phyloP scores from a whole-genome alignment of 139 green algal genomes.

The Zygnema circumcarinatum region DNA sequence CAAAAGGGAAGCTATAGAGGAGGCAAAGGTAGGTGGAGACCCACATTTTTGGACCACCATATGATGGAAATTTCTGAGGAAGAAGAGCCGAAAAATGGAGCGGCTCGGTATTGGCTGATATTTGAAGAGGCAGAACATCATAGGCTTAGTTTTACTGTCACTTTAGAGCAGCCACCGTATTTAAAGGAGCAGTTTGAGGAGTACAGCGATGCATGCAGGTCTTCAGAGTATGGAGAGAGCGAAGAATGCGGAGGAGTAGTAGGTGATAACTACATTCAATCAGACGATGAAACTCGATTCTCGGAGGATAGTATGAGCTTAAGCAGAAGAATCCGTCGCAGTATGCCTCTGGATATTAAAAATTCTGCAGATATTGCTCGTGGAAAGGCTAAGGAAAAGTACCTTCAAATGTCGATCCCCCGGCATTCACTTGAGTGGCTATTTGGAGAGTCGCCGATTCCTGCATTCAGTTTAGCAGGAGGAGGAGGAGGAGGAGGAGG shows the following conservation, averaged over 20 bases:
- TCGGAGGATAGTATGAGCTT: not conserved
- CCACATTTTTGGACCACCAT: not conserved
- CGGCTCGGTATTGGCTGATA: not conserved
- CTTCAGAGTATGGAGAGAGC: not conserved
- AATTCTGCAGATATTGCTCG: too few species aligned
- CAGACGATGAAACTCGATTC: too few species aligned
- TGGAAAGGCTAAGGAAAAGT: too few species aligned
- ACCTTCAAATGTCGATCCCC: not conserved
- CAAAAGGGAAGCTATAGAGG: too few species aligned
- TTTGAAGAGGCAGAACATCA: slow-evolving; percentile 4
- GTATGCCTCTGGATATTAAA: too few species aligned
- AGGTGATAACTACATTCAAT: too few species aligned
- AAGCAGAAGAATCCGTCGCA: too few species aligned
- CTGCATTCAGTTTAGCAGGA: not conserved
- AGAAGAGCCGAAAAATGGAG: not conserved
- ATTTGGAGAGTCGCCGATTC: not conserved
- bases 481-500: slow-evolving; percentile 23
- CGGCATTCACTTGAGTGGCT: not conserved
- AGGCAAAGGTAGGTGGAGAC: too few species aligned
- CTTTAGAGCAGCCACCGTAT: not conserved
- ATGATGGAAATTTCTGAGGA: not conserved
- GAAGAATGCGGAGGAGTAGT: not conserved
- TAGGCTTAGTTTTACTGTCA: not conserved
- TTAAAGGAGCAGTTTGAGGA: not conserved
- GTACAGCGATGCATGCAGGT: not conserved